A percentile compares a stretch with the other conserved stretches of the same genome.
Evolutionary conservation across 257 asterid genomes (phyloP).

Genomic region (Solanum ossicruentum): DNA sequence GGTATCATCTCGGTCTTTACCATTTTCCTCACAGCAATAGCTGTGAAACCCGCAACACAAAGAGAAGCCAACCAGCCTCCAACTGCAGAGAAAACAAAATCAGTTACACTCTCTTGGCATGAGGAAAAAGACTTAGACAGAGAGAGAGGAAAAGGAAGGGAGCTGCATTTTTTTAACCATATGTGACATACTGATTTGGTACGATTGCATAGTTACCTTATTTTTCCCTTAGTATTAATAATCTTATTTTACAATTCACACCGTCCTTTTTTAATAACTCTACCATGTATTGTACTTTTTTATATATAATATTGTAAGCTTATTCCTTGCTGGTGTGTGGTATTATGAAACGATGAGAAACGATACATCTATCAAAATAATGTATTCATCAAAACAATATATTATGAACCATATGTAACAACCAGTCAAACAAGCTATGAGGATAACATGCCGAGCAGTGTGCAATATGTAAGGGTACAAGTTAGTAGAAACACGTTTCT

Average conservation of each 20-base stretch:
- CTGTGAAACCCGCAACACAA: slow-evolving; percentile 78
- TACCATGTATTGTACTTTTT: neutral
- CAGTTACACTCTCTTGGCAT: neutral
- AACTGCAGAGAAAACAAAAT: slow-evolving; percentile 27
- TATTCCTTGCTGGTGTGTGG: neutral
- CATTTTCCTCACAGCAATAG: slow-evolving; percentile 77
- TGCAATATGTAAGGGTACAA: neutral
- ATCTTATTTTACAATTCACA: neutral
- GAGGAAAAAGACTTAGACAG: neutral
- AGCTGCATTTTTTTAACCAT: neutral
- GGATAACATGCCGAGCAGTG: neutral
- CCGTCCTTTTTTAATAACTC: neutral
- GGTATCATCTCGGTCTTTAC: slow-evolving; percentile 76
- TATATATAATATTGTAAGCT: neutral
- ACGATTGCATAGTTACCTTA: neutral
- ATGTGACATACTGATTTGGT: neutral
- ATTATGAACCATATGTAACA: neutral
- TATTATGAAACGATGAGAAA: neutral
- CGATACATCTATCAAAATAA: neutral
- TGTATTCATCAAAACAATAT: neutral
- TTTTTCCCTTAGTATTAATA: neutral
- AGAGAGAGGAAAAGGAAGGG: neutral
- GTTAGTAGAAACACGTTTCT: neutral
- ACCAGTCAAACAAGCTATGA: neutral
- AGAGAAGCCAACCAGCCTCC: slow-evolving; percentile 96